Evolutionary conservation across 208 protist genomes (phyloP).

Genomic region (Kentomonas sorsogonicus): DNA sequence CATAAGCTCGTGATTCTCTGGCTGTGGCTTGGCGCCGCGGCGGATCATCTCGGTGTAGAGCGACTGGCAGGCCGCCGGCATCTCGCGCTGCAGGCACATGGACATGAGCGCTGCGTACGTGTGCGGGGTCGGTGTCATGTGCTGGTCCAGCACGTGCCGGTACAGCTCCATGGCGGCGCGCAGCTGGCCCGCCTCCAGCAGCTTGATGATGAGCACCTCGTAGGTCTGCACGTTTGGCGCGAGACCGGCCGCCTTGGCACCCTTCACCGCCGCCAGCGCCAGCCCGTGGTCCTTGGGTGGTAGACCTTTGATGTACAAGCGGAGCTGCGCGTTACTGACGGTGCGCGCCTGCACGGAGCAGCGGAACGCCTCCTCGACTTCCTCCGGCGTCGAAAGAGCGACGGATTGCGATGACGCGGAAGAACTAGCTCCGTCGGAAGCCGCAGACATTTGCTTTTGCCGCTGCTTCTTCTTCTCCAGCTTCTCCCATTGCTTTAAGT

Average conservation of each 20-base stretch:
- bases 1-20: constrained; percentile 69
- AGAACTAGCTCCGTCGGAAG: neutral
- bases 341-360: constrained; percentile 66
- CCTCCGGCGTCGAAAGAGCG: constrained; percentile 25
- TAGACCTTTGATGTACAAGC: constrained; percentile 51
- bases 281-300: constrained; percentile 41
- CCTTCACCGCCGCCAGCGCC: constrained; percentile 59
- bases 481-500: constrained; percentile 1
- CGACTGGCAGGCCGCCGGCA: constrained; percentile 47
- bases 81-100: constrained; percentile 65
- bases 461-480: no score
- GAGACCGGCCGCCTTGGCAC: constrained; percentile 52
- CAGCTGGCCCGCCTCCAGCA: constrained; percentile 69
- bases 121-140: constrained; percentile 56
- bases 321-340: constrained; percentile 72
- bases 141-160: constrained; percentile 45
- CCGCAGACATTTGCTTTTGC: neutral
- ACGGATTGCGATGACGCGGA: neutral
- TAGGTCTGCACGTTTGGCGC: constrained; percentile 48
- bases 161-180: constrained; percentile 75
- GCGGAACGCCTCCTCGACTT: constrained; percentile 55
- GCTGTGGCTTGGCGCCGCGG: constrained; percentile 47
- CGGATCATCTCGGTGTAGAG: constrained; percentile 71
- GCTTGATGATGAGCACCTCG: constrained; percentile 49
- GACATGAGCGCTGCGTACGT: constrained; percentile 76